Conservation (phyloP, 306 rosid species). For the Spatholobus suberectus region DNA sequence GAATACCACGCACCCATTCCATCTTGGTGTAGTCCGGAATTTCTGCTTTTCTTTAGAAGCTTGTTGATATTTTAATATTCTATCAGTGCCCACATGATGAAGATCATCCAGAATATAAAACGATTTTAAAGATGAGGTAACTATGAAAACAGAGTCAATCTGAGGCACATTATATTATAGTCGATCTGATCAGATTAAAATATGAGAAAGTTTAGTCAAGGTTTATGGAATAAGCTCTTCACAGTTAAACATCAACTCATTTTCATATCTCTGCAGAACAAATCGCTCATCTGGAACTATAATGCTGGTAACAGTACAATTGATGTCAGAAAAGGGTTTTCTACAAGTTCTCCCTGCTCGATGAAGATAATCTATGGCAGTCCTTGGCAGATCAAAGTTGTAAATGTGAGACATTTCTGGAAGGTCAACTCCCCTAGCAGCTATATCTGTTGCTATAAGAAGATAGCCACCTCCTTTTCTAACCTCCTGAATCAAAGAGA, state of each 20-base stretch:
- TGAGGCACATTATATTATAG: conserved; percentile 28
- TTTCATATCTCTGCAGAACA: conserved; percentile 86
- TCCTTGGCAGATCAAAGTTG: conserved; percentile 87
- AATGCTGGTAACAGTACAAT: conserved; percentile 76
- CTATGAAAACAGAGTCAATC: conserved; percentile 8
- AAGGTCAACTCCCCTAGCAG: conserved; percentile 92
- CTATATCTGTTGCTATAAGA: conserved; percentile 87
- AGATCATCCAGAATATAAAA: conserved; percentile 22
- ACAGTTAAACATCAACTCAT: conserved; percentile 75
- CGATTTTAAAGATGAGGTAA: not conserved
- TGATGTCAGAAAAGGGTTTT: conserved; percentile 80
- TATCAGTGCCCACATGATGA: not conserved
- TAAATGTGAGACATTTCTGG: conserved; percentile 91
- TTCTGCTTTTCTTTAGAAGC: not conserved
- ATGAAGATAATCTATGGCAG: conserved; percentile 85
- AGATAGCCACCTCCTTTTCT: conserved; percentile 82
- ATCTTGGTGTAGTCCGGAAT: not conserved
- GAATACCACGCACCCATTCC: not conserved
- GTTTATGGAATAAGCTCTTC: conserved; percentile 62
- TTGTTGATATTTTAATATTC: not conserved
- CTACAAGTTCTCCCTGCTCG: conserved; percentile 96
- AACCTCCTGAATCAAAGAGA: conserved; percentile 62
- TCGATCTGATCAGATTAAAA: not conserved
- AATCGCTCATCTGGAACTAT: conserved; percentile 72
- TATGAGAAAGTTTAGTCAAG: conserved; percentile 11